These are phyloP conservation scores for Crotalaria pallida DNA, from an alignment of 306 rosid species.

Conservation along the genomic window DNA sequence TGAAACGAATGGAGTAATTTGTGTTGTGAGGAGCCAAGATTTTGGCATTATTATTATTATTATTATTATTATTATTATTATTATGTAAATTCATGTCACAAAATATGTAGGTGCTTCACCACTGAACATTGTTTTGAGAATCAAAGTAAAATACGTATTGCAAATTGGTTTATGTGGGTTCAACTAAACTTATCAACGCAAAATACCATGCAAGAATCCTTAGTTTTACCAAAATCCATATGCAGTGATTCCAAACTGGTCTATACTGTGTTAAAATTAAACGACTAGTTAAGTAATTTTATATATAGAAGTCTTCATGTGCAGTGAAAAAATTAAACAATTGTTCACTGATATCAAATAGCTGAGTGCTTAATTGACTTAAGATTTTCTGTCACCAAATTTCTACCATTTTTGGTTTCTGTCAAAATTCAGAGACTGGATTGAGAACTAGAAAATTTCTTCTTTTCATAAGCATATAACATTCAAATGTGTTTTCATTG, in stretches of 20 bases:
- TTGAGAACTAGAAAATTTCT: constrained; percentile 16
- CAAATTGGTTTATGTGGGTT: neutral
- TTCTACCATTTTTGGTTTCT: constrained; percentile 96
- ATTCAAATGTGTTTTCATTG: too few species aligned
- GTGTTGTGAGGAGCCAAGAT: neutral
- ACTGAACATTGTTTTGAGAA: neutral
- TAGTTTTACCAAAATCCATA: neutral
- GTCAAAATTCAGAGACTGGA: constrained; percentile 28
- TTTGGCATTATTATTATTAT: too few species aligned
- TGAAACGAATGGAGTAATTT: too few species aligned
- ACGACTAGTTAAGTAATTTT: too few species aligned
- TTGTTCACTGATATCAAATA: constrained; percentile 16
- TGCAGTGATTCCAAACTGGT: constrained; percentile 1
- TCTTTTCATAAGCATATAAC: neutral
- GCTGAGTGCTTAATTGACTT: constrained; percentile 34
- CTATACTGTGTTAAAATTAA: too few species aligned
- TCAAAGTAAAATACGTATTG: neutral
- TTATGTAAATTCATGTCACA: neutral
- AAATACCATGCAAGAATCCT: neutral
- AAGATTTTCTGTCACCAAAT: constrained; percentile 93
- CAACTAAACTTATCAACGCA: neutral
- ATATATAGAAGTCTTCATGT: too few species aligned
- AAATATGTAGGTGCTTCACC: constrained; percentile 3
- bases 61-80: too few species aligned
- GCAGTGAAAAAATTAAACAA: constrained; percentile 4